Percentiles rank a stretch among this genome's conserved stretches.
phyloP scores from a whole-genome alignment of 2,329 filamentous ascomycete species.

The Ciborinia camelliae region DNA sequence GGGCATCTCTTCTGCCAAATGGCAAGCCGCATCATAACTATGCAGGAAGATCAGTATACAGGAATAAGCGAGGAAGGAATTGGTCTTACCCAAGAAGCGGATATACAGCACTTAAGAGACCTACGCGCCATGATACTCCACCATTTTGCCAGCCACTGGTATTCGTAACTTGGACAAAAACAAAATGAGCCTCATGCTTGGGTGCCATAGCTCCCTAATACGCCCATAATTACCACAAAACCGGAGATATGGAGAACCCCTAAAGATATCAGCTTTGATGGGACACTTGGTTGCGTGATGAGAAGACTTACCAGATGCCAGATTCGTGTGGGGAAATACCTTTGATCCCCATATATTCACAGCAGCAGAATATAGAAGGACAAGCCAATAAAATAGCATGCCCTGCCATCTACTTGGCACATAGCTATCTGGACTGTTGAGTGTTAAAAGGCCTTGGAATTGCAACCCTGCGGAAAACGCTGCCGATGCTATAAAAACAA shows the following conservation, averaged over 20 bases:
- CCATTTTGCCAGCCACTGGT: conserved; percentile 44
- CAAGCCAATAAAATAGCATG: conserved; percentile 47
- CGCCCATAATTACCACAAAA: conserved; percentile 42
- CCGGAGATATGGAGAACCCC: conserved; percentile 37
- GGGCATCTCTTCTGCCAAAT: conserved; percentile 49
- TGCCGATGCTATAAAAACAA: conserved; percentile 46
- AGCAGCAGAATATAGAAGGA: conserved; percentile 40
- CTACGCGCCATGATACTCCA: conserved; percentile 47
- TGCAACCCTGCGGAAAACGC: conserved; percentile 47
- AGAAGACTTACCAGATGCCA: conserved; percentile 35
- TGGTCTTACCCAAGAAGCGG: conserved; percentile 36
- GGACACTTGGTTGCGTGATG: not conserved
- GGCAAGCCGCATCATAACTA: conserved; percentile 44
- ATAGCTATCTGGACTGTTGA: conserved; percentile 43
- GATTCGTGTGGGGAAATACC: conserved; percentile 41
- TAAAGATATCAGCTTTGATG: not conserved
- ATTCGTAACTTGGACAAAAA: conserved; percentile 47
- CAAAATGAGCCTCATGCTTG: conserved; percentile 44
- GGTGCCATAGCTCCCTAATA: conserved; percentile 42
- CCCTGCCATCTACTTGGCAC: conserved; percentile 44
- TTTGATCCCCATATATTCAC: conserved; percentile 23
- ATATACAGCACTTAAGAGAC: conserved; percentile 43
- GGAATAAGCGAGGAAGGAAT: not conserved
- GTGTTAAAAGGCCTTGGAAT: conserved; percentile 43
- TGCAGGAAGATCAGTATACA: not conserved